phyloP scores from a whole-genome alignment of 768 basidiomycete genomes.

The Lanmaoa pseudosensibilis region DNA sequence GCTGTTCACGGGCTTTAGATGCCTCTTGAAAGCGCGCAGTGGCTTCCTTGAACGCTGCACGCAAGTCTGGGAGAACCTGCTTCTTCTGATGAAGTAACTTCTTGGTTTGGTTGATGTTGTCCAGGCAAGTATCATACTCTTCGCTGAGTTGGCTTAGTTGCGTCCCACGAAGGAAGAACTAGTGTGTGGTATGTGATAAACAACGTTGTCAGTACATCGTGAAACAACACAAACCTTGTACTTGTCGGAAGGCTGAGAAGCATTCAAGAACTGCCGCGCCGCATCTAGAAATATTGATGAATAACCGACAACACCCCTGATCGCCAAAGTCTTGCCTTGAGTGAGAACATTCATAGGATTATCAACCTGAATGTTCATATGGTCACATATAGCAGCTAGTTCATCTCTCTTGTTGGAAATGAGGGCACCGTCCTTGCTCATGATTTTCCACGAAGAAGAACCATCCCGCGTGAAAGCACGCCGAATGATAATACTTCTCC shows the following conservation, averaged over 20 bases:
- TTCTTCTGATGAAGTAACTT: constrained; percentile 69
- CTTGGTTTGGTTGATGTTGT: constrained; percentile 69
- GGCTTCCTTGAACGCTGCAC: constrained; percentile 56
- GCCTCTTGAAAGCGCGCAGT: constrained; percentile 68
- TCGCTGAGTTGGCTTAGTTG: constrained; percentile 84
- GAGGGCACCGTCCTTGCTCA: constrained; percentile 59
- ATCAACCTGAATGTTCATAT: constrained; percentile 96
- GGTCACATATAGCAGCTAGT: constrained; percentile 83
- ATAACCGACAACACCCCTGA: not conserved
- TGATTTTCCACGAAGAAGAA: constrained; percentile 78
- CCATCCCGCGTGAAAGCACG: constrained; percentile 81
- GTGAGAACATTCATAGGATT: constrained; percentile 95
- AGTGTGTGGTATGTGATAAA: constrained; percentile 4
- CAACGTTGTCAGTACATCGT: not conserved
- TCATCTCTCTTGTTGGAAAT: constrained; percentile 82
- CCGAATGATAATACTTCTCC: constrained; percentile 80
- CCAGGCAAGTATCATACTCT: constrained; percentile 77
- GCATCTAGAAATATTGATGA: constrained; percentile 28
- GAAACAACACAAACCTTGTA: constrained; percentile 63
- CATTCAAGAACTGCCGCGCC: constrained; percentile 74
- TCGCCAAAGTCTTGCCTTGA: constrained; percentile 52
- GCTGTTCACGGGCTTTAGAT: constrained; percentile 67
- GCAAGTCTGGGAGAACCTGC: constrained; percentile 76
- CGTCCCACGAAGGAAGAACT: constrained; percentile 96
- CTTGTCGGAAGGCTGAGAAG: constrained; percentile 78